Evolutionary conservation across 352 stramenopile species (phyloP), one percentile per base, ranked within the genome.

Genomic region (Globisporangium camurandrum): DNA sequence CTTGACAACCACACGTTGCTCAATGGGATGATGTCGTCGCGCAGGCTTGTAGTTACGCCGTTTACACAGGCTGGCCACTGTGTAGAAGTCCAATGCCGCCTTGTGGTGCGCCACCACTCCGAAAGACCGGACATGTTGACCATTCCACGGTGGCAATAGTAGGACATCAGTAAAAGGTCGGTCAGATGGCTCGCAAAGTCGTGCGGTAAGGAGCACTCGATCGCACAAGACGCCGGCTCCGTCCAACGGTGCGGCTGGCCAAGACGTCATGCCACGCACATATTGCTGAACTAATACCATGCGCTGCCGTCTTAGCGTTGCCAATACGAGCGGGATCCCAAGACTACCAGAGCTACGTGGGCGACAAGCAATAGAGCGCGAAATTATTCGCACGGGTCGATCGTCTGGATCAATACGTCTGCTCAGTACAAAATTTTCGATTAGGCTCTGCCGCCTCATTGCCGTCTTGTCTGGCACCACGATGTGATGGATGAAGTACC

Each of bases 401-500:
- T 27, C 23, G 33, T 44, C 34, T 11, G 46, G 22, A 4, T 51
- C 34, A 17, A 14, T 43, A 1, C 33, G 46, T 11, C 22, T 12
- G 20, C 19, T 44, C n/a, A 41, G 40, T 17, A 56, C 27, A 27
- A 56, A 49, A 24, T 50, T 47, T 24, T 50, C 45, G 4, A 48
- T 8, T 11, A 56, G 26, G 2, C 3, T 11, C 16, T 49, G 50
- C 50, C 39, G 50, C 11, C 36, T 22, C 14, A 10, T 8, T 0
- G 42, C 45, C 5, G 14, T 46, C 10, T 17, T 22, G n/a, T 43
- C 24, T 3, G 22, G 22, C 6, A 56, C 36, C 26, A 42, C 39
- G 4, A 50, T 23, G 34, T 58, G 51, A 9, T 20, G 27, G 17
- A 31, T 58, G 42, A 36, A 58, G 38, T 58, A 42, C 31, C 51